Conservation (phyloP, 805 yeast genomes). For the Pichia manshurica region DNA sequence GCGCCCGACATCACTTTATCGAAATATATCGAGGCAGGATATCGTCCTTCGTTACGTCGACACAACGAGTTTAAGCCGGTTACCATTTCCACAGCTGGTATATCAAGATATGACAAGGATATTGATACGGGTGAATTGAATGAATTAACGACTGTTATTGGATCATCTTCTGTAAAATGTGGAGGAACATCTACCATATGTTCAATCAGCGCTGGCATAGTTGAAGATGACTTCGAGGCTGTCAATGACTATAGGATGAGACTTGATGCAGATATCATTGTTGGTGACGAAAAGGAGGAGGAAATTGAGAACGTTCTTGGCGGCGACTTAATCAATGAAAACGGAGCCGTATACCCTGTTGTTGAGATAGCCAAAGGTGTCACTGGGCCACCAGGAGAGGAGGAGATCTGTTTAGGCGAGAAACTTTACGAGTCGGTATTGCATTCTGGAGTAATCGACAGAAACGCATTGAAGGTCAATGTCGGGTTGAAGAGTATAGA, state of each 20-base stretch:
- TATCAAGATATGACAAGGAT: constrained; percentile 27
- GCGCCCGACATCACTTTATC: constrained; percentile 82
- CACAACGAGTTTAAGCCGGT: constrained; percentile 68
- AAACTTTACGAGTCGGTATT: constrained; percentile 52
- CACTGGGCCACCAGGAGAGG: constrained; percentile 75
- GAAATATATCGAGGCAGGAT: constrained; percentile 67
- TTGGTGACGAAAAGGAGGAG: constrained; percentile 11
- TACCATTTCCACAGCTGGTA: constrained; percentile 35
- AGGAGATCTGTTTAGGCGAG: constrained; percentile 74
- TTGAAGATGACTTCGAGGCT: constrained; percentile 46
- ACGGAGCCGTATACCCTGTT: constrained; percentile 56
- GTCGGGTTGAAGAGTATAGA: constrained; percentile 46
- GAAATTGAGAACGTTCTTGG: constrained; percentile 9
- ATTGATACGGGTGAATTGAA: constrained; percentile 16
- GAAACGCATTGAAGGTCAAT: constrained; percentile 49
- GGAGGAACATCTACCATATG: constrained; percentile 75
- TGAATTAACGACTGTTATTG: constrained; percentile 37
- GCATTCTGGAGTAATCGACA: constrained; percentile 49
- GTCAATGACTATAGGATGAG: constrained; percentile 38
- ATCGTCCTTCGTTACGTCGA: constrained; percentile 69
- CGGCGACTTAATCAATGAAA: constrained; percentile 17
- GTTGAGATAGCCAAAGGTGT: constrained; percentile 75
- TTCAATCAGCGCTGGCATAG: constrained; percentile 60
- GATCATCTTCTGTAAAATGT: constrained; percentile 61
- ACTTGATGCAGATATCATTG: constrained; percentile 33